Percentiles rank a stretch among this genome's conserved stretches.
These are phyloP conservation scores for Nitzschia putrida DNA, from an alignment of 108 stramenopile species.

Conservation along the genomic window DNA sequence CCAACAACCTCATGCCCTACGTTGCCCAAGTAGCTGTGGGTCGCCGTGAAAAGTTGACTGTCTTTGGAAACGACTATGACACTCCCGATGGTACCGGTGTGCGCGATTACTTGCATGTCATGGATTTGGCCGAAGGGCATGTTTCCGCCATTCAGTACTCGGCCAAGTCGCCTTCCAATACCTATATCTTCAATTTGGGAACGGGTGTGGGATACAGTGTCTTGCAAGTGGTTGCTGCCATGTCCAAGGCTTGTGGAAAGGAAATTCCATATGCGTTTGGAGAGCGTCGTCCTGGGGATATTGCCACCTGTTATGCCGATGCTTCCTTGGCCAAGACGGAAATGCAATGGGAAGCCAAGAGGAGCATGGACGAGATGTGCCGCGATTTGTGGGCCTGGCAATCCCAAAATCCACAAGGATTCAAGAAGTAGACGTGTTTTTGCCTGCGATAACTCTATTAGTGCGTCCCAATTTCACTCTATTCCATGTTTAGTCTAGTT, in stretches of 20 bases:
- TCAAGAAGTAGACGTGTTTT: not conserved
- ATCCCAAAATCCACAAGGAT: conserved; percentile 95
- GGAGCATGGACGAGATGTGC: conserved; percentile 93
- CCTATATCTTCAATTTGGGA: conserved; percentile 93
- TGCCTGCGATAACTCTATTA: too few species aligned
- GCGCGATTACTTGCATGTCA: conserved; percentile 98
- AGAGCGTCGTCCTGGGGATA: conserved; percentile 92
- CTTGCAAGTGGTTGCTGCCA: conserved; percentile 93
- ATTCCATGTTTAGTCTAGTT: too few species aligned
- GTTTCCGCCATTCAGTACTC: conserved; percentile 88
- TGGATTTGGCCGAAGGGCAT: conserved; percentile 97
- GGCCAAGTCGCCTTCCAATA: conserved; percentile 39
- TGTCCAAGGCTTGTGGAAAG: conserved; percentile 90
- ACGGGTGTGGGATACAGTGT: conserved; percentile 94
- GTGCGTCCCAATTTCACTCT: too few species aligned
- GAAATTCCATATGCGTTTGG: conserved; percentile 89
- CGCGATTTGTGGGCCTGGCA: conserved; percentile 97
- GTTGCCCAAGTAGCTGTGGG: conserved; percentile 97
- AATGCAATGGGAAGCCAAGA: conserved; percentile 95
- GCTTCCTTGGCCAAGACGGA: conserved; percentile 84
- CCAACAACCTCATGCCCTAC: conserved; percentile 99
- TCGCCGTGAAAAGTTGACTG: conserved; percentile 86
- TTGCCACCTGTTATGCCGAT: conserved; percentile 95
- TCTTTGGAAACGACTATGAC: conserved; percentile 97
- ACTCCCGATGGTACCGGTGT: conserved; percentile 98